phyloP scores from a whole-genome alignment of 495 filamentous ascomycete species.

The Oidiodendron maius region DNA sequence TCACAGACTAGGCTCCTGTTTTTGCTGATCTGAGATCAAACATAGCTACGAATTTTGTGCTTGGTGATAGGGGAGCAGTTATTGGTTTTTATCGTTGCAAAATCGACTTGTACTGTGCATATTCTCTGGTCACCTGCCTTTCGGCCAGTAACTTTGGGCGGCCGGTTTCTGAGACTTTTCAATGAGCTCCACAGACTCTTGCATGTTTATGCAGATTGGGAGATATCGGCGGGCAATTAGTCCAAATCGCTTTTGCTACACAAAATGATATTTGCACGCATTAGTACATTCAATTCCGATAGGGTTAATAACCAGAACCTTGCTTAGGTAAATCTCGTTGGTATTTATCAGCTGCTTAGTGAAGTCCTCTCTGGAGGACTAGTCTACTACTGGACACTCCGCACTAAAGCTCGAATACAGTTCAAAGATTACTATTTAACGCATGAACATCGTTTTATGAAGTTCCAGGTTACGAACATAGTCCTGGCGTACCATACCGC shows the following conservation, averaged over 20 bases:
- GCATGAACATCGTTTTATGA: neutral
- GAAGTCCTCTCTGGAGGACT: too few species aligned
- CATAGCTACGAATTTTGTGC: constrained; percentile 1
- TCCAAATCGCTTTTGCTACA: neutral
- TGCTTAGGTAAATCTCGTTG: neutral
- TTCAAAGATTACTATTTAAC: too few species aligned
- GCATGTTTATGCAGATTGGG: constrained; percentile 9
- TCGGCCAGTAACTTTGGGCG: neutral
- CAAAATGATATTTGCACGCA: neutral
- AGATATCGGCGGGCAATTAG: constrained; percentile 2
- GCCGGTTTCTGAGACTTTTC: neutral
- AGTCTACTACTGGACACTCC: too few species aligned
- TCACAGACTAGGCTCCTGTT: neutral
- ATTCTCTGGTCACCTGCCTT: neutral
- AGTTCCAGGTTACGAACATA: too few species aligned
- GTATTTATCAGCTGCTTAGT: too few species aligned
- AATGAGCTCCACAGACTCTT: neutral
- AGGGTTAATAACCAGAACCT: neutral
- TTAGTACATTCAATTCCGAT: neutral
- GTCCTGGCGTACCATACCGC: too few species aligned
- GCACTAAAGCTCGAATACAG: too few species aligned
- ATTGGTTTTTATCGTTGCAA: neutral
- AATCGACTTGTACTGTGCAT: neutral
- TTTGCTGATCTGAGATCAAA: constrained; percentile 1
- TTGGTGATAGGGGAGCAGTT: neutral